Conservation (phyloP, 805 yeast genomes). For the Starmera amethionina region DNA sequence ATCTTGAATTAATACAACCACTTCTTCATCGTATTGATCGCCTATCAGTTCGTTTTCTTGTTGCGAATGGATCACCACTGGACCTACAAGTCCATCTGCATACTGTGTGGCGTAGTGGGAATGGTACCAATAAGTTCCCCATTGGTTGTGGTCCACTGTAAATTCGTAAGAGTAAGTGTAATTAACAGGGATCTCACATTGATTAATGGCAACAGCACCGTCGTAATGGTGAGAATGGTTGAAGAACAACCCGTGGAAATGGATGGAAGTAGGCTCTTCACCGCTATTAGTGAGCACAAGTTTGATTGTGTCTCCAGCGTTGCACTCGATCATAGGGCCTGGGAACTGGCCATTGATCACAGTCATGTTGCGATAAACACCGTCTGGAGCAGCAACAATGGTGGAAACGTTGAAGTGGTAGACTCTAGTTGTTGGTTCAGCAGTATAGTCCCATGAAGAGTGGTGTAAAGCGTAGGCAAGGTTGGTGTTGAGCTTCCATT, state of each 20-base stretch:
- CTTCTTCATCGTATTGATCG: constrained; percentile 36
- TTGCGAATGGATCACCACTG: constrained; percentile 34
- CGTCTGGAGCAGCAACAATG: constrained; percentile 20
- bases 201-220: constrained; percentile 42
- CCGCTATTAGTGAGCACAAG: constrained; percentile 30
- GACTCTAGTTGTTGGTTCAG: constrained; percentile 13
- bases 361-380: constrained; percentile 22
- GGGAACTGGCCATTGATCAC: constrained; percentile 32
- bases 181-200: constrained; percentile 33
- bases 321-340: constrained; percentile 39
- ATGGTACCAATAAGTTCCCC: constrained; percentile 51
- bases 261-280: constrained; percentile 33
- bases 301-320: constrained; percentile 32
- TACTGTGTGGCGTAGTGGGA: constrained; percentile 39
- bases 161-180: constrained; percentile 34
- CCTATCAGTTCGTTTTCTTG: constrained; percentile 26
- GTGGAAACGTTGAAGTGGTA: constrained; percentile 15
- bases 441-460: constrained; percentile 13
- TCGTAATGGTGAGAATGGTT: constrained; percentile 38
- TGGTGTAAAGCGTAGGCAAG: constrained; percentile 15
- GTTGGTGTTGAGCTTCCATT: constrained; percentile 20
- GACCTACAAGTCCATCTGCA: constrained; percentile 41
- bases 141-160: constrained; percentile 25
- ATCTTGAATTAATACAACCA: constrained; percentile 33
- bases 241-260: constrained; percentile 41